phyloP scores from a whole-genome alignment of 768 basidiomycete species.

The Podaxis pistillaris region DNA sequence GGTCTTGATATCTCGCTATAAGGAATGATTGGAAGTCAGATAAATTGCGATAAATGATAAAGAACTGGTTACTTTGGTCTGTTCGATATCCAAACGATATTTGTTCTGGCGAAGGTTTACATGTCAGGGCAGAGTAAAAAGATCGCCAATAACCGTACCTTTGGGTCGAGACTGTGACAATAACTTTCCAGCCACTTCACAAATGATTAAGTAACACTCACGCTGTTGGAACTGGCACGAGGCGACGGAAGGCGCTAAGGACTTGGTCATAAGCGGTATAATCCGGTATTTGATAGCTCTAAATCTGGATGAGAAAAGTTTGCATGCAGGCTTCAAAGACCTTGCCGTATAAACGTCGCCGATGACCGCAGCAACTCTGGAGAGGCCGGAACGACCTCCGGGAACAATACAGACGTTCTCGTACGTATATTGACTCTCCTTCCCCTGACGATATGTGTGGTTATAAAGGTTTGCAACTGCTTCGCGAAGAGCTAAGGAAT shows the following conservation, averaged over 20 bases:
- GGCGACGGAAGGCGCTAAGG: slow-evolving; percentile 80
- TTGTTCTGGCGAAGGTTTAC: slow-evolving; percentile 38
- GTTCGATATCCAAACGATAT: slow-evolving; percentile 77
- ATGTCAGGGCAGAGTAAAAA: slow-evolving; percentile 17
- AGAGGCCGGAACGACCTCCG: slow-evolving; percentile 87
- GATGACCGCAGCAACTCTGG: slow-evolving; percentile 88
- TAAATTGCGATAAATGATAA: slow-evolving; percentile 35
- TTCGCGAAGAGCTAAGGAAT: slow-evolving; percentile 65
- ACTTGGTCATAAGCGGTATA: slow-evolving; percentile 90
- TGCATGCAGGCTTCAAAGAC: neutral
- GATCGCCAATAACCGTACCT: slow-evolving; percentile 20
- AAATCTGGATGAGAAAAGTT: slow-evolving; percentile 13
- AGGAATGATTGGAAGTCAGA: slow-evolving; percentile 10
- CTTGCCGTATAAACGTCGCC: slow-evolving; percentile 83
- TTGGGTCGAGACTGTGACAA: slow-evolving; percentile 42
- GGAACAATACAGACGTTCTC: slow-evolving; percentile 97
- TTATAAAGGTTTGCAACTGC: slow-evolving; percentile 93
- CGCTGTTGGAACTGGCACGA: slow-evolving; percentile 90
- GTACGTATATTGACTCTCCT: slow-evolving; percentile 80
- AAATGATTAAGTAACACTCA: slow-evolving; percentile 33
- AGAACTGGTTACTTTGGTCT: slow-evolving; percentile 58
- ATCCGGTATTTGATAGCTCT: slow-evolving; percentile 91
- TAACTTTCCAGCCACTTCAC: neutral
- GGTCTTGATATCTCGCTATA: slow-evolving; percentile 71
- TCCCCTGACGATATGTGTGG: slow-evolving; percentile 78